Conservation (phyloP, 202 grass and related monocot species). For the Cymbopogon flexuosus region DNA sequence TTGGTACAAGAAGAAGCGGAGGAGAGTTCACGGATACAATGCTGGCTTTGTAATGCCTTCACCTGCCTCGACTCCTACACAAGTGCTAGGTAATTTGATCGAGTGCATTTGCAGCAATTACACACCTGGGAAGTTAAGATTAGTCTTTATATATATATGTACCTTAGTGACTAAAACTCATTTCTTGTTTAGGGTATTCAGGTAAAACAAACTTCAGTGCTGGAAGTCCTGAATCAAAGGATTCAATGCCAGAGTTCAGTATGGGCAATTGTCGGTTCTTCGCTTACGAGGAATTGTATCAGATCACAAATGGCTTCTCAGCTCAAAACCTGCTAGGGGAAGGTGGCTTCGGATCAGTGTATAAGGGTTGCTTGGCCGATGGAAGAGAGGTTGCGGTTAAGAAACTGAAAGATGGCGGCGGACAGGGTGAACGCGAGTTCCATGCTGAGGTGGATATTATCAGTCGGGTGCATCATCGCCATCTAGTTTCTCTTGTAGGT, state of each 20-base stretch:
- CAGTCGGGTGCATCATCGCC: slow-evolving; percentile 83
- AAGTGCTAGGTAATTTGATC: slow-evolving; percentile 53
- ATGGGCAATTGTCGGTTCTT: slow-evolving; percentile 62
- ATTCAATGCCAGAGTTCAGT: slow-evolving; percentile 53
- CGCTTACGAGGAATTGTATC: slow-evolving; percentile 62
- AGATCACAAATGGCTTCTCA: slow-evolving; percentile 77
- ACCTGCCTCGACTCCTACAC: slow-evolving; percentile 35
- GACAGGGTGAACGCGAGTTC: slow-evolving; percentile 91
- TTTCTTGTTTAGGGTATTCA: slow-evolving; percentile 38
- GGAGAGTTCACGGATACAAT: slow-evolving; percentile 55
- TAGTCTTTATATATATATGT: not conserved
- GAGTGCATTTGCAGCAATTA: not conserved
- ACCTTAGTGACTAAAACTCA: slow-evolving; percentile 8
- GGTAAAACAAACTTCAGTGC: slow-evolving; percentile 47
- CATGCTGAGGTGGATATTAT: slow-evolving; percentile 97
- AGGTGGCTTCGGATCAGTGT: slow-evolving; percentile 88
- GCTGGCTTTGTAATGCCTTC: slow-evolving; percentile 75
- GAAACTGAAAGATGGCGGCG: slow-evolving; percentile 65
- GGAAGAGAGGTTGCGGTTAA: slow-evolving; percentile 83
- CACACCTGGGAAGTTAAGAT: not conserved
- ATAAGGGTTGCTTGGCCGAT: slow-evolving; percentile 76
- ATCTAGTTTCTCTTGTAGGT: slow-evolving; percentile 91
- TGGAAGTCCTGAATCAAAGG: slow-evolving; percentile 47
- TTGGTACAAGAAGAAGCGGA: slow-evolving; percentile 76
- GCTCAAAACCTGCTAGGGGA: slow-evolving; percentile 77